Evolutionary conservation across 73 alveolate species (phyloP).

Genomic region (Paramecium pentaurelia): DNA sequence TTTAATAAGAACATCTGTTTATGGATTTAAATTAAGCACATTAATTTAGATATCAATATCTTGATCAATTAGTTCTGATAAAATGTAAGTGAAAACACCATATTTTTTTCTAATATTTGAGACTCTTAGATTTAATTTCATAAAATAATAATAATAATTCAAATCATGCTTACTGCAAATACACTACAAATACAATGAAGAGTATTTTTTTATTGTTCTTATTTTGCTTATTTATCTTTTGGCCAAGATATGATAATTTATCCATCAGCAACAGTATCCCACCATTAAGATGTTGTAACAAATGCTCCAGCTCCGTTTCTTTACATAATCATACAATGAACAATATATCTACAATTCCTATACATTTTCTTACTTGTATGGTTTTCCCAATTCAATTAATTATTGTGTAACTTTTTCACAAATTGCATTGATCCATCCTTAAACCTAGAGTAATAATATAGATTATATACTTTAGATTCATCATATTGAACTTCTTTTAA

Average conservation of each 20-base stretch:
- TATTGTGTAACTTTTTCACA: constrained; percentile 23
- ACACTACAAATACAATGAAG: constrained; percentile 44
- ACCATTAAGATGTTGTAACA: constrained; percentile 46
- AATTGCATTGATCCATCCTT: constrained; percentile 32
- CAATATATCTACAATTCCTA: background rate
- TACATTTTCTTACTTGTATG: background rate
- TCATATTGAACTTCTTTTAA: constrained; percentile 20
- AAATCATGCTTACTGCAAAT: constrained; percentile 43
- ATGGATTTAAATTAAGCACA: no score
- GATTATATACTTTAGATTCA: background rate
- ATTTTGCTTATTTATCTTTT: constrained; percentile 40
- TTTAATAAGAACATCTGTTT: background rate
- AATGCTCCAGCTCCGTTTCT: constrained; percentile 52
- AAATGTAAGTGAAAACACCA: background rate
- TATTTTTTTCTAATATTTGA: background rate
- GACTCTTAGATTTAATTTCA: background rate
- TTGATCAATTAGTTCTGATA: background rate
- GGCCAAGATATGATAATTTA: constrained; percentile 32
- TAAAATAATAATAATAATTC: background rate
- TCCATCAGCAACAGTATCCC: constrained; percentile 55
- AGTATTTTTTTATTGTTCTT: constrained; percentile 36
- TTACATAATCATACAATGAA: constrained; percentile 46
- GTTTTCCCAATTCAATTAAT: constrained; percentile 29
- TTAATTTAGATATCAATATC: background rate
- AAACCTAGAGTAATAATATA: background rate